Evolutionary conservation across 2,329 filamentous ascomycete species (phyloP).

Genomic region (Sclerotinia trifoliorum): DNA sequence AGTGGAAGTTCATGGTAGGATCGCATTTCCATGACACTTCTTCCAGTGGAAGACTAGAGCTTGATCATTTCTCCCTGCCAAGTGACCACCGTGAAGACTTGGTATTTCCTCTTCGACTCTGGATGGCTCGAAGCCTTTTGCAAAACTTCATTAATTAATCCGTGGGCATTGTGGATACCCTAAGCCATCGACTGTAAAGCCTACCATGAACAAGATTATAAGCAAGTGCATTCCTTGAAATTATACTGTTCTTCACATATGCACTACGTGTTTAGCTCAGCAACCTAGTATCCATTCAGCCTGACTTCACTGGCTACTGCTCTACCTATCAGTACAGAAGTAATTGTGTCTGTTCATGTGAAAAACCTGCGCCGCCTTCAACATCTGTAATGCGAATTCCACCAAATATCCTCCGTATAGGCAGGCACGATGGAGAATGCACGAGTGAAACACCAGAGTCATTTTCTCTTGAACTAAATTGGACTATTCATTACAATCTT

Average conservation of each 20-base stretch:
- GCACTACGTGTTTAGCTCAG: not conserved
- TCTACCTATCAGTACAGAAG: not conserved
- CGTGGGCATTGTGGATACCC: not conserved
- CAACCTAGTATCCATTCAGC: not conserved
- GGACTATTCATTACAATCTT: too few relatives aligned
- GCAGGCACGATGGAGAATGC: not conserved
- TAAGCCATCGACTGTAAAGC: not conserved
- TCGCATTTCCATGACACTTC: not conserved
- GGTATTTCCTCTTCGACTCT: not conserved
- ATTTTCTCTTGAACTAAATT: not conserved
- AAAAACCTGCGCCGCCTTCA: not conserved
- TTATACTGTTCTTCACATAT: not conserved
- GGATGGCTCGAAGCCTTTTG: not conserved
- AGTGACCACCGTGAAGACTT: not conserved
- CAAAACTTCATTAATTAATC: not conserved
- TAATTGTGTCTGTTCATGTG: not conserved
- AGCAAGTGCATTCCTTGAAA: conserved; percentile 1
- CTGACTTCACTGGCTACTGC: not conserved
- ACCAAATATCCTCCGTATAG: not conserved
- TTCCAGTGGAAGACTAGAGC: conserved; percentile 1
- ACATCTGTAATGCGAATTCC: not conserved
- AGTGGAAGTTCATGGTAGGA: too few relatives aligned
- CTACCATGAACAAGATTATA: not conserved
- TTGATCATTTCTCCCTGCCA: not conserved
- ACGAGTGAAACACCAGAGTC: not conserved